Percentiles rank a stretch among this genome's conserved stretches.
phyloP scores from a whole-genome alignment of 2,329 filamentous ascomycete genomes.

The Emmonsia crescens region DNA sequence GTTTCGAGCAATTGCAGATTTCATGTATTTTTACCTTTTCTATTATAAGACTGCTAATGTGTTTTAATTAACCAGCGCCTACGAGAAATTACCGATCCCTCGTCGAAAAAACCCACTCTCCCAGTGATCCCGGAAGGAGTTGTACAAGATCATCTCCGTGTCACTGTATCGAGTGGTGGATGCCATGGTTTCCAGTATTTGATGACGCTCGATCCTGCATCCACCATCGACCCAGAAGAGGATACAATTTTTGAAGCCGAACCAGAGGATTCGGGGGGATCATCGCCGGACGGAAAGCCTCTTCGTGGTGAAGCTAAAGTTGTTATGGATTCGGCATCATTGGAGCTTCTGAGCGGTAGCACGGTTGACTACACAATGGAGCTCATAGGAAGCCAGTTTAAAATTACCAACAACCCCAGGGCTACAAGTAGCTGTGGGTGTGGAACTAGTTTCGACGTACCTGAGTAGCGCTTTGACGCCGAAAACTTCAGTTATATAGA shows the following conservation, averaged over 20 bases:
- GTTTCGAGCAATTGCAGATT: neutral
- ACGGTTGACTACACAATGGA: conserved; percentile 96
- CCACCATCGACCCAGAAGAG: conserved; percentile 56
- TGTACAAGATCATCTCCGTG: conserved; percentile 76
- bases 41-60: conserved; percentile 7
- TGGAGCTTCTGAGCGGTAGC: conserved; percentile 83
- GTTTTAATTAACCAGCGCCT: conserved; percentile 44
- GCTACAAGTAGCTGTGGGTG: conserved; percentile 94
- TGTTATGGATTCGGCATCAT: conserved; percentile 74
- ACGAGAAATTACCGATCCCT: conserved; percentile 53
- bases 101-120: conserved; percentile 34
- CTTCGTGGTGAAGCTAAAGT: conserved; percentile 58
- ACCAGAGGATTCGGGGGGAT: conserved; percentile 19
- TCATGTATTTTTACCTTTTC: neutral
- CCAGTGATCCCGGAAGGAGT: conserved; percentile 23
- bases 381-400: conserved; percentile 89
- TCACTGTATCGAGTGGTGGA: conserved; percentile 84
- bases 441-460: conserved; percentile 91
- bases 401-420: conserved; percentile 84
- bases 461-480: neutral
- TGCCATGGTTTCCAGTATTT: conserved; percentile 98
- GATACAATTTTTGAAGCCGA: conserved; percentile 77
- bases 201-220: conserved; percentile 62
- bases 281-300: conserved; percentile 13
- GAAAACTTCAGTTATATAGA: neutral